Percentiles rank a stretch among this genome's conserved stretches.
phyloP scores from a whole-genome alignment of 805 yeast genomes.

The Hanseniaspora jakobsenii region DNA sequence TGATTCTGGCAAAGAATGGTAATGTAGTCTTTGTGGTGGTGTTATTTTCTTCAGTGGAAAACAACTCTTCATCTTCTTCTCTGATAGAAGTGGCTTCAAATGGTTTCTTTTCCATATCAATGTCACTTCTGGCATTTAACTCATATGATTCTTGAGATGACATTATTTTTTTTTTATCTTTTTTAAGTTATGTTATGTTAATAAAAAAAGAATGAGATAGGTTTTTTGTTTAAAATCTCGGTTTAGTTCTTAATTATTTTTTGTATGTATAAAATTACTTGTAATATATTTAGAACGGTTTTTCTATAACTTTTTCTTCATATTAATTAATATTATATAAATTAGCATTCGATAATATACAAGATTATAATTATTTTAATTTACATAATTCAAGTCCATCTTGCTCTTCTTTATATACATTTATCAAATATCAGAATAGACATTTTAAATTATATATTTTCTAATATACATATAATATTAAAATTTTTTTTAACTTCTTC shows the following conservation, averaged over 20 bases:
- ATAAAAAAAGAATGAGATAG: neutral
- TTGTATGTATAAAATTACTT: no score
- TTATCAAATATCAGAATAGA: no score
- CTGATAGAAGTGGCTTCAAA: conserved; percentile 6
- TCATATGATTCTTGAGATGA: conserved; percentile 11
- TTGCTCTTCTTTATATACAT: no score
- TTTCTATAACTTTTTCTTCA: neutral
- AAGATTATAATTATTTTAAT: no score
- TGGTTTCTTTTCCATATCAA: conserved; percentile 11
- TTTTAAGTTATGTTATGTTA: neutral
- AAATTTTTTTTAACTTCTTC: no score
- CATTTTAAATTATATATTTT: no score
- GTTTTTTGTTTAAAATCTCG: neutral
- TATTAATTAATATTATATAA: neutral
- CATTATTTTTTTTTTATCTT: neutral
- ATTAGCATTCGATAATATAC: no score
- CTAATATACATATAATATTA: no score
- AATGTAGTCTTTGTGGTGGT: conserved; percentile 12
- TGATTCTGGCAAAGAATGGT: conserved; percentile 21
- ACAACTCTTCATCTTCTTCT: conserved; percentile 6
- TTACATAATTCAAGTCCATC: no score
- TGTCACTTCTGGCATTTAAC: conserved; percentile 3
- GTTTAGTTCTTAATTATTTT: no score
- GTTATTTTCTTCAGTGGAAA: conserved; percentile 9
- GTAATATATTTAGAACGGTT: conserved; percentile 2